Conservation (phyloP, 805 yeast species). For the Hanseniaspora thailandica region DNA sequence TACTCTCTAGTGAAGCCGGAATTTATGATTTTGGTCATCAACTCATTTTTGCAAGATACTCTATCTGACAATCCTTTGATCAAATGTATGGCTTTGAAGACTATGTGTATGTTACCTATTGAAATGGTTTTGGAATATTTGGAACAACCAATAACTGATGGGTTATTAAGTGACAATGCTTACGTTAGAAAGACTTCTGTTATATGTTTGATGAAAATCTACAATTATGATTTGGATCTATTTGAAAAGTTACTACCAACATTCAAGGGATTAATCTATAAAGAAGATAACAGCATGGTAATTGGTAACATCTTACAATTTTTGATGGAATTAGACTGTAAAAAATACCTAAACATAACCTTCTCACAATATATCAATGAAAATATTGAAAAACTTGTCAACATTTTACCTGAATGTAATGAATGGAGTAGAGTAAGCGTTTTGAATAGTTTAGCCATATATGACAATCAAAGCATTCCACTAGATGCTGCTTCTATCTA, state of each 20-base stretch:
- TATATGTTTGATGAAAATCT: conserved; percentile 88
- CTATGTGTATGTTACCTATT: conserved; percentile 97
- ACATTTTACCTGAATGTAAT: conserved; percentile 89
- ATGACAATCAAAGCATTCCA: conserved; percentile 32
- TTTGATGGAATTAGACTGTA: conserved; percentile 52
- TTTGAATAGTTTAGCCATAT: conserved; percentile 67
- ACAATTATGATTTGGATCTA: conserved; percentile 71
- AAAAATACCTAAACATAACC: conserved; percentile 30
- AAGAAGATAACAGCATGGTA: conserved; percentile 89
- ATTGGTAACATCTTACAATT: conserved; percentile 89
- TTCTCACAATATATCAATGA: conserved; percentile 29
- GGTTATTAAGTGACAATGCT: conserved; percentile 86
- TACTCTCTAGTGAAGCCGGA: conserved; percentile 96
- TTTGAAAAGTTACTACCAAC: conserved; percentile 43
- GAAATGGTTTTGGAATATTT: conserved; percentile 91
- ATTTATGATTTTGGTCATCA: conserved; percentile 86
- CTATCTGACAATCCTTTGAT: conserved; percentile 95
- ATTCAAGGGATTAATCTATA: conserved; percentile 50
- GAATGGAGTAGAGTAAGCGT: conserved; percentile 98
- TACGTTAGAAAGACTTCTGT: conserved; percentile 97
- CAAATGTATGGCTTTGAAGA: conserved; percentile 89
- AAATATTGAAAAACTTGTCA: conserved; percentile 49
- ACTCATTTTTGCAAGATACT: conserved; percentile 88
- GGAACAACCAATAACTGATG: conserved; percentile 76
- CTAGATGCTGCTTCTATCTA: conserved; percentile 52